Conservation (phyloP, 148 eudicot species). For the Amaranthus hypochondriacus region DNA sequence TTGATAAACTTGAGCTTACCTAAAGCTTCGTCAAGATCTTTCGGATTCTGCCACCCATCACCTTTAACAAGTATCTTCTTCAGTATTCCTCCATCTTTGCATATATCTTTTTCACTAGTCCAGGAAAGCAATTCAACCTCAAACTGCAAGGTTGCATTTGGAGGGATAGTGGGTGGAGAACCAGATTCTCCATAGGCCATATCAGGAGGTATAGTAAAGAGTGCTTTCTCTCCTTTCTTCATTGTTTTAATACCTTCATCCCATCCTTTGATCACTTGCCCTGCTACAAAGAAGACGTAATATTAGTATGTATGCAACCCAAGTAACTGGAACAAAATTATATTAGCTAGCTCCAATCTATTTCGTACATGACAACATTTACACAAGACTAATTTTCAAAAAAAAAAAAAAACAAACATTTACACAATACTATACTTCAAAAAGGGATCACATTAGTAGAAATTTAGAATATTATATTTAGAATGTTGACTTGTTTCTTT, state of each 20-base stretch:
- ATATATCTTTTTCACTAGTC: slow-evolving; percentile 73
- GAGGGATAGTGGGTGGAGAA: slow-evolving; percentile 88
- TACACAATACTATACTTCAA: no score
- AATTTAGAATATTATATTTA: no score
- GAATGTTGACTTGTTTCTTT: no score
- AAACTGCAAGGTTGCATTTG: slow-evolving; percentile 76
- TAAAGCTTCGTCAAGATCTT: slow-evolving; percentile 68
- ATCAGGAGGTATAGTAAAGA: slow-evolving; percentile 76
- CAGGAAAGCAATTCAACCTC: slow-evolving; percentile 85
- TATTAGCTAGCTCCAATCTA: no score
- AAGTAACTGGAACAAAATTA: no score
- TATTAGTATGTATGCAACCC: neutral
- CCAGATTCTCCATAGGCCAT: slow-evolving; percentile 90
- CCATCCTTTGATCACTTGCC: slow-evolving; percentile 96
- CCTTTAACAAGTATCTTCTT: slow-evolving; percentile 65
- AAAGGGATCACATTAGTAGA: no score
- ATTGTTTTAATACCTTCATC: slow-evolving; percentile 82
- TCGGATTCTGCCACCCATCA: slow-evolving; percentile 84
- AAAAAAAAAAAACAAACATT: no score
- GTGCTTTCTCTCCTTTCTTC: slow-evolving; percentile 87
- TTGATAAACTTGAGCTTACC: slow-evolving; percentile 32
- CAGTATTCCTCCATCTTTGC: slow-evolving; percentile 84
- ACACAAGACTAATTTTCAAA: no score
- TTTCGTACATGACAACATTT: no score
- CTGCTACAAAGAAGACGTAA: slow-evolving; percentile 24